Evolutionary conservation across 1,284 basidiomycete species (phyloP).

Genomic region (Rhodotorula sp.): DNA sequence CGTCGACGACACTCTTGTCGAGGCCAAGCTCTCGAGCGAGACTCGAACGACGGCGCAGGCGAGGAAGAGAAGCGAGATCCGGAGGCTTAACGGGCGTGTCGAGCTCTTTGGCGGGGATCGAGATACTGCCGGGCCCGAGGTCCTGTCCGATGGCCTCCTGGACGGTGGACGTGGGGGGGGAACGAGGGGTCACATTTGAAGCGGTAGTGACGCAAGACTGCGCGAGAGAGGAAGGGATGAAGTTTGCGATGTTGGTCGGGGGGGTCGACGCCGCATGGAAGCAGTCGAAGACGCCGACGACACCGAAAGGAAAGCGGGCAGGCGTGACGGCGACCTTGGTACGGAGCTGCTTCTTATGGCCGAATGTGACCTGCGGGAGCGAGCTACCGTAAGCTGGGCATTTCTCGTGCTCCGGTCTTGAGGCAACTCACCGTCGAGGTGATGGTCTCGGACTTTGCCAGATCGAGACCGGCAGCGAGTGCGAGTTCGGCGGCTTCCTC

Average conservation of each 20-base stretch:
- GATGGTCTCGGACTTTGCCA: slow-evolving; percentile 10
- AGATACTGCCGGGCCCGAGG: not conserved
- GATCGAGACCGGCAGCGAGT: too few species aligned
- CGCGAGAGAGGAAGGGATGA: not conserved
- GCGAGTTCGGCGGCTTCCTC: too few species aligned
- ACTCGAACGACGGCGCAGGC: slow-evolving; percentile 13
- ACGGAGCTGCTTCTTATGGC: not conserved
- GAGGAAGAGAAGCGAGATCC: not conserved
- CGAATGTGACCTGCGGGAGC: not conserved
- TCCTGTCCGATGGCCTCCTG: too few species aligned
- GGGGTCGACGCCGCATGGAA: not conserved
- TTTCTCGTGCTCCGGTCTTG: not conserved
- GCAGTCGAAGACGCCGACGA: not conserved
- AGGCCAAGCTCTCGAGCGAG: slow-evolving; percentile 11
- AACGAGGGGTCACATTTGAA: too few species aligned
- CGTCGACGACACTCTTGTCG: slow-evolving; percentile 7
- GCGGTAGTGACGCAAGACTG: not conserved
- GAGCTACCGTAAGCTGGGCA: not conserved
- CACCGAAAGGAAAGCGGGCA: not conserved
- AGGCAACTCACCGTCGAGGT: not conserved
- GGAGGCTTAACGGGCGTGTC: not conserved
- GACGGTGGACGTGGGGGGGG: too few species aligned
- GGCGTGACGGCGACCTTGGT: not conserved
- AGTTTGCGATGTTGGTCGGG: not conserved
- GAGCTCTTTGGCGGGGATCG: not conserved